Evolutionary conservation across 257 asterid genomes (phyloP), one percentile per base, ranked within the genome.

Genomic region (Echium plantagineum): DNA sequence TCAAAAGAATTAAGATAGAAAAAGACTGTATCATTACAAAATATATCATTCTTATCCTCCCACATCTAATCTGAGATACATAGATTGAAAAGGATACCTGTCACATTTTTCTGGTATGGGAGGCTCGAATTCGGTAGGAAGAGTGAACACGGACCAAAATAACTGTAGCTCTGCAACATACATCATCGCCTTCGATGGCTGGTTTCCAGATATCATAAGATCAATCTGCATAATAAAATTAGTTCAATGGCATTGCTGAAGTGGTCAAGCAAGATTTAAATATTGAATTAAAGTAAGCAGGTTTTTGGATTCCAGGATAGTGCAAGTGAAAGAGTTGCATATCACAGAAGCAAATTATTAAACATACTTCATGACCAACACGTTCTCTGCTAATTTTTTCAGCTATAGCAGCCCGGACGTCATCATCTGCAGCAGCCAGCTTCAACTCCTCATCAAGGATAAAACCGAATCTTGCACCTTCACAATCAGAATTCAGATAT

Each of bases 361-460:
- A 54, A 69, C 72, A 73, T 73, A 84, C 97, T 84, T 91, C 98
- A 69, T 77, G 85, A 60, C 97, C 95, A 52, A 91, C 73, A 57
- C 98, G 95, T 77, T 91, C 98, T 77, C 95, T 78, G 71, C 95
- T 91, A 66, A 91, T 91, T 83, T 88, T 91, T 68, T 72, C 82
- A 42, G 88, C 79, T 71, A 91, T 61, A 52, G 98, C 94, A 71
- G 75, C 78, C 77, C 67, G 83, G 59, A 86, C 95, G 52, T 85
- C 97, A 59, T 70, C 67, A 49, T 91, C 91, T 35, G 86, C 78
- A 55, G 95, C 95, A 61, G 95, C 97, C 58, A 72, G 72, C 81
- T 83, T 85, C 77, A 91, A 60, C 78, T 84, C 94, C 73, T 72
- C 98, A 66, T 85, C 95, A 54, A 91, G 77, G 65, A 62, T 48